Conservation (phyloP, 495 filamentous ascomycete genomes). For the Neurospora tetrasperma region DNA sequence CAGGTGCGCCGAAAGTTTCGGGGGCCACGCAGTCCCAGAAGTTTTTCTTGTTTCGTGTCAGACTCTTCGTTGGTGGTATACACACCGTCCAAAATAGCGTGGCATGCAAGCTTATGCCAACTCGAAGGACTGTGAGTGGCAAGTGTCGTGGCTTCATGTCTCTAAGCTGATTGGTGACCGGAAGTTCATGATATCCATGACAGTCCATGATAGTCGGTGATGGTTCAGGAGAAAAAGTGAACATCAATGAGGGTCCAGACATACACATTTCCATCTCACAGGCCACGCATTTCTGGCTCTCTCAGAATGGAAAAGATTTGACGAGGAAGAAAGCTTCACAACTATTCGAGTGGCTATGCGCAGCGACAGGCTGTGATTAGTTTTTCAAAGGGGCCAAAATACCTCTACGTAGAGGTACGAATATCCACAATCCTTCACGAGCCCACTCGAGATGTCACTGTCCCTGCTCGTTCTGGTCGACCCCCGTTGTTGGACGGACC, state of each 20-base stretch:
- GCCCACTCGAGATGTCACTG: not conserved
- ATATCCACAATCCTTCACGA: not conserved
- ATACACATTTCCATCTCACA: not conserved
- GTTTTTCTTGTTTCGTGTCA: not conserved
- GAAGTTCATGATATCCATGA: not conserved
- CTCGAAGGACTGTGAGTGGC: not conserved
- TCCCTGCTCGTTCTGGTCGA: not conserved
- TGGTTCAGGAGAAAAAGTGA: not conserved
- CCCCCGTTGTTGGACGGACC: not conserved
- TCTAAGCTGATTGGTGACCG: not conserved
- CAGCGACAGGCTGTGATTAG: not conserved
- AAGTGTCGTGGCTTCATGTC: not conserved
- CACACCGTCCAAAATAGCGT: not conserved
- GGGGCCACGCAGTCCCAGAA: not conserved
- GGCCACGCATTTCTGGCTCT: not conserved
- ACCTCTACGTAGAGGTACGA: not conserved
- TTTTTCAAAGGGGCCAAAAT: not conserved
- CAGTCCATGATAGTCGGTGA: not conserved
- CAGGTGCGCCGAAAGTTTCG: not conserved
- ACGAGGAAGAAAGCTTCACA: not conserved
- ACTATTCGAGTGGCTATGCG: not conserved
- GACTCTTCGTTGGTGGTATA: not conserved
- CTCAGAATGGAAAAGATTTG: not conserved
- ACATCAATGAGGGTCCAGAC: not conserved
- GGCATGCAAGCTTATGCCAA: not conserved